phyloP scores from a whole-genome alignment of 768 basidiomycete species.

The Tylopilus sp. region DNA sequence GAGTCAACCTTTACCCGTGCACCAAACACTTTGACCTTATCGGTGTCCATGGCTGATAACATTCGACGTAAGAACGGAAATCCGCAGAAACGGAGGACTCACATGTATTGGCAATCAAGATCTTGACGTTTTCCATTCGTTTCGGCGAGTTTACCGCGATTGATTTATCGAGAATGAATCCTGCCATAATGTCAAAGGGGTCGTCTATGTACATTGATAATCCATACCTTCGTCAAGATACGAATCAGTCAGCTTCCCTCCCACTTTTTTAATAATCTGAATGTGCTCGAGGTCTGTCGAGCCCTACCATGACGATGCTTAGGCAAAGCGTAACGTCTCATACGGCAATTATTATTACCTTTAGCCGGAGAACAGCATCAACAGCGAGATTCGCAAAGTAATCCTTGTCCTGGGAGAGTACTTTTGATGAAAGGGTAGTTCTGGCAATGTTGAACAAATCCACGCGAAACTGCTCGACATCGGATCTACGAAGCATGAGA shows the following conservation, averaged over 20 bases:
- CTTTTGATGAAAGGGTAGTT: slow-evolving; percentile 95
- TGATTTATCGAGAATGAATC: slow-evolving; percentile 96
- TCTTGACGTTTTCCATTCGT: slow-evolving; percentile 90
- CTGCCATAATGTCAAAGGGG: slow-evolving; percentile 35
- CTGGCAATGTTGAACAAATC: slow-evolving; percentile 96
- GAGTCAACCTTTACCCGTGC: slow-evolving; percentile 94
- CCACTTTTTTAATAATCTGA: slow-evolving; percentile 99
- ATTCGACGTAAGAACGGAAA: neutral
- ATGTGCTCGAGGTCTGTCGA: slow-evolving; percentile 97
- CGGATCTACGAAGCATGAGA: slow-evolving; percentile 45
- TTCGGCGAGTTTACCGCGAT: slow-evolving; percentile 95
- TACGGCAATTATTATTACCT: slow-evolving; percentile 42
- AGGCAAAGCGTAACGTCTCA: neutral
- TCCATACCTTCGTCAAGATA: slow-evolving; percentile 90
- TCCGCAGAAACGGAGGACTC: slow-evolving; percentile 27
- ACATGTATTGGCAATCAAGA: slow-evolving; percentile 98
- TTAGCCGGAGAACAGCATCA: slow-evolving; percentile 89
- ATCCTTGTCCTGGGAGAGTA: slow-evolving; percentile 93
- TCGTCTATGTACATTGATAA: neutral
- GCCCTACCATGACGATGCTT: slow-evolving; percentile 50
- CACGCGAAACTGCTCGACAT: slow-evolving; percentile 72
- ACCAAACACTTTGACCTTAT: slow-evolving; percentile 99
- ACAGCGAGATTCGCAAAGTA: slow-evolving; percentile 99
- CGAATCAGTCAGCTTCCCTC: slow-evolving; percentile 95
- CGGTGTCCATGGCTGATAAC: slow-evolving; percentile 92